A percentile compares a stretch with the other conserved stretches of the same genome.
These are phyloP conservation scores for Canariomyces notabilis DNA, from an alignment of 2,329 filamentous ascomycete genomes.

Conservation along the genomic window DNA sequence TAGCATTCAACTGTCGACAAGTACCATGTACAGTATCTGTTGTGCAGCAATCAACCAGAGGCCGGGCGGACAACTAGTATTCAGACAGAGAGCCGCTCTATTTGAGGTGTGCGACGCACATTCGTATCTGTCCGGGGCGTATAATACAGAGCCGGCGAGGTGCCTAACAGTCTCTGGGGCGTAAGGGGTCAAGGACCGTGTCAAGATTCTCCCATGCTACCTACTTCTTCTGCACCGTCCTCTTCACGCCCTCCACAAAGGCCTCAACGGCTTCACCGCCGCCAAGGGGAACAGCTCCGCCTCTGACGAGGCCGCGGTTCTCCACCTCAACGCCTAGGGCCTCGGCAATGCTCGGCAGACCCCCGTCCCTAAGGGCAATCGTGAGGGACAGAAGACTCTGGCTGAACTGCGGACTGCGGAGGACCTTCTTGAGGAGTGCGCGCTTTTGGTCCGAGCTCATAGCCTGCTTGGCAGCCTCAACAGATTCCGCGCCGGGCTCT, in stretches of 20 bases:
- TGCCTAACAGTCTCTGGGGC: too few relatives aligned
- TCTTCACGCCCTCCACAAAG: conserved; percentile 85
- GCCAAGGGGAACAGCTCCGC: conserved; percentile 76
- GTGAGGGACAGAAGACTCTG: conserved; percentile 84
- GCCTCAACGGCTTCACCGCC: conserved; percentile 85
- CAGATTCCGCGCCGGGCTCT: conserved; percentile 63
- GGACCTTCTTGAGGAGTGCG: conserved; percentile 70
- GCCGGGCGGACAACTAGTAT: too few relatives aligned
- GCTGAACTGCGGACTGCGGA: conserved; percentile 84
- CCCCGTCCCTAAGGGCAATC: conserved; percentile 82
- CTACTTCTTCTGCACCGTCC: conserved; percentile 59
- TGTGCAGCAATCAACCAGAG: too few relatives aligned
- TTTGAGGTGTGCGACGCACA: too few relatives aligned
- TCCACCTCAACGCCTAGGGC: conserved; percentile 75
- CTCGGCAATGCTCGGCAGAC: conserved; percentile 82
- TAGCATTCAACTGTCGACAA: too few relatives aligned
- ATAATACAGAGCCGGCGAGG: too few relatives aligned
- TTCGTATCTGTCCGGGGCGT: too few relatives aligned
- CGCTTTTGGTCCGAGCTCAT: conserved; percentile 75
- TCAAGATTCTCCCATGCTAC: conserved; percentile 1
- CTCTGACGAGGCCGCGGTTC: conserved; percentile 76
- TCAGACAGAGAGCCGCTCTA: too few relatives aligned
- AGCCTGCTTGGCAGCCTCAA: conserved; percentile 68
- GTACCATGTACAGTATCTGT: too few relatives aligned
- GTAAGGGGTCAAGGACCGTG: too few relatives aligned